These are phyloP conservation scores for Aureobasidium uvarum DNA, from an alignment of 2,329 filamentous ascomycete species.

Conservation along the genomic window DNA sequence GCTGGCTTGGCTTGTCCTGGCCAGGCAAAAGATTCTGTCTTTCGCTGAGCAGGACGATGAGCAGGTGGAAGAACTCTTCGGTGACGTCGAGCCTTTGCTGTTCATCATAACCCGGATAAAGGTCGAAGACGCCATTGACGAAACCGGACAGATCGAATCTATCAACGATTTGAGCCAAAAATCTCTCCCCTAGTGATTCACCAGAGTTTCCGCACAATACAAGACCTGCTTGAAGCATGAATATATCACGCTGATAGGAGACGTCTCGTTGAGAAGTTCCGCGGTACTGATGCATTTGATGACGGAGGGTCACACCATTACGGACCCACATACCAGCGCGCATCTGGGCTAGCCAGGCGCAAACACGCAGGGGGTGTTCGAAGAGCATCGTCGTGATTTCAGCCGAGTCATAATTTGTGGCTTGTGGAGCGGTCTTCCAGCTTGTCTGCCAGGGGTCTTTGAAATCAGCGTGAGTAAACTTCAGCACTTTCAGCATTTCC, in stretches of 20 bases:
- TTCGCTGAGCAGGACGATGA: constrained; percentile 89
- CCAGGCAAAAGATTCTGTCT: constrained; percentile 72
- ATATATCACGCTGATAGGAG: constrained; percentile 90
- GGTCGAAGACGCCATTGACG: constrained; percentile 78
- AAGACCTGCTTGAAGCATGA: constrained; percentile 86
- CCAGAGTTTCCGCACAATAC: constrained; percentile 80
- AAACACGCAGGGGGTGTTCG: constrained; percentile 89
- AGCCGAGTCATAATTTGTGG: constrained; percentile 13
- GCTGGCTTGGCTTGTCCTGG: constrained; percentile 62
- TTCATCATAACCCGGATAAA: constrained; percentile 76
- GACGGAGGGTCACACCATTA: constrained; percentile 91
- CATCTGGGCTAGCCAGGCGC: constrained; percentile 96
- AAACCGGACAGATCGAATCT: constrained; percentile 85
- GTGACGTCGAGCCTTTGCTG: constrained; percentile 85
- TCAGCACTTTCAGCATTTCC: constrained; percentile 65
- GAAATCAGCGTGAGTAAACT: constrained; percentile 70
- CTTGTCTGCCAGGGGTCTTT: constrained; percentile 43
- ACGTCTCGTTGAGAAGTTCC: constrained; percentile 87
- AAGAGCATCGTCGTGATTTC: constrained; percentile 57
- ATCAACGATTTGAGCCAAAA: constrained; percentile 86
- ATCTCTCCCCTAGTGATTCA: constrained; percentile 44
- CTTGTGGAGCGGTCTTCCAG: constrained; percentile 16
- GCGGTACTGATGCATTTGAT: constrained; percentile 91
- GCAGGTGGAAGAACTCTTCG: constrained; percentile 91
- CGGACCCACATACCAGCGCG: constrained; percentile 98